Percentiles rank a stretch among this genome's conserved stretches.
These are phyloP conservation scores for Ophiostoma piceae DNA, from an alignment of 2,329 filamentous ascomycete genomes.

Conservation along the genomic window DNA sequence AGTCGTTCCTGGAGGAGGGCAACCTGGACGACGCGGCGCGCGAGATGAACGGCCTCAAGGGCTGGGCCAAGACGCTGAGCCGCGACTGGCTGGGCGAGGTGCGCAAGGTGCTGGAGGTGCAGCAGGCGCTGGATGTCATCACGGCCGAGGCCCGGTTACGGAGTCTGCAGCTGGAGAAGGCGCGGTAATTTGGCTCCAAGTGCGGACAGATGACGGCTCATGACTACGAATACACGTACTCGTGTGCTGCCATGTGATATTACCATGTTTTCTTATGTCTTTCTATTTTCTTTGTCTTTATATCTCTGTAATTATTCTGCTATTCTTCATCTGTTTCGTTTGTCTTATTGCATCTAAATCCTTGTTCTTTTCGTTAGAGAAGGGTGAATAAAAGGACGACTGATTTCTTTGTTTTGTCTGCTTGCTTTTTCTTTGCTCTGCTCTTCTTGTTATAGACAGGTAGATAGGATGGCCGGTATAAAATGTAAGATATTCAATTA, in stretches of 20 bases:
- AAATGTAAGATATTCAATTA: background rate
- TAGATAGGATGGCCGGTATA: slow-evolving; percentile 12
- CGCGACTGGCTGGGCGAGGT: slow-evolving; percentile 91
- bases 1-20: slow-evolving; percentile 87
- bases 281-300: slow-evolving; percentile 5
- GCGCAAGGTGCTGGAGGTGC: slow-evolving; percentile 86
- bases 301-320: slow-evolving; percentile 14
- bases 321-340: background rate
- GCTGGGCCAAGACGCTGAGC: slow-evolving; percentile 93
- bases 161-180: slow-evolving; percentile 75
- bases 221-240: background rate
- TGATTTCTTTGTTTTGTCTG: background rate
- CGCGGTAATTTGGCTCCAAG: slow-evolving; percentile 11
- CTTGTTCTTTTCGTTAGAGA: background rate
- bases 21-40: slow-evolving; percentile 84
- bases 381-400: background rate
- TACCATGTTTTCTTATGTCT: slow-evolving; percentile 9
- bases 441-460: slow-evolving; percentile 8
- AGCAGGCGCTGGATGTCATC: slow-evolving; percentile 94
- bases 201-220: background rate
- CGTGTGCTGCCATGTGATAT: slow-evolving; percentile 4
- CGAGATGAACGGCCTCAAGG: slow-evolving; percentile 88
- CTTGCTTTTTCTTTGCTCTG: background rate
- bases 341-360: background rate
- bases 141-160: slow-evolving; percentile 84